A percentile compares a stretch with the other conserved stretches of the same genome.
These are phyloP conservation scores for Purshia tridentata DNA, from an alignment of 306 rosid species.

Conservation along the genomic window DNA sequence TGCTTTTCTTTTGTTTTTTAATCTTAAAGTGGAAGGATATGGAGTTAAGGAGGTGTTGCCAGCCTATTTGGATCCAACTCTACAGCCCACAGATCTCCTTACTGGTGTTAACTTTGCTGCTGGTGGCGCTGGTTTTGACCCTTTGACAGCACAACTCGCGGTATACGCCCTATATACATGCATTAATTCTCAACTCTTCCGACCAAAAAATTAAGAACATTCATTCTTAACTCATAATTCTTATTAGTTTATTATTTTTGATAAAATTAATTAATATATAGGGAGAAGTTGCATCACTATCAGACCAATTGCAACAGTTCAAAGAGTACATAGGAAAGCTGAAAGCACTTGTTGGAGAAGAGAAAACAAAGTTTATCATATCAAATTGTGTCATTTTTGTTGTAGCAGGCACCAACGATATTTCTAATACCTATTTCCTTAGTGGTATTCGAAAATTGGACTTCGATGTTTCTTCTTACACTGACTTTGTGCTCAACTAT, in stretches of 20 bases:
- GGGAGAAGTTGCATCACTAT: conserved; percentile 37
- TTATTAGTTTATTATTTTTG: too few relatives aligned
- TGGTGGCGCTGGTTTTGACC: conserved; percentile 55
- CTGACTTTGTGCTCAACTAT: conserved; percentile 33
- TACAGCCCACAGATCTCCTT: conserved; percentile 30
- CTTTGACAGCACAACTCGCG: conserved; percentile 34
- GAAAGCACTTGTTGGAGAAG: conserved; percentile 44
- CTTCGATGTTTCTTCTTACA: conserved; percentile 42
- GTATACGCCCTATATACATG: conserved; percentile 11
- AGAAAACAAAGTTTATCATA: conserved; percentile 43
- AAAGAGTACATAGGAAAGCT: conserved; percentile 47
- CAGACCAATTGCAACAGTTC: conserved; percentile 46
- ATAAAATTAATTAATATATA: neutral
- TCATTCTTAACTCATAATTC: too few relatives aligned
- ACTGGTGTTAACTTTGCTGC: conserved; percentile 52
- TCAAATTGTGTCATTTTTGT: conserved; percentile 38
- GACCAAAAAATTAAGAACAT: too few relatives aligned
- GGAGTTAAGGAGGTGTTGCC: conserved; percentile 39
- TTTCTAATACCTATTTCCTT: conserved; percentile 45
- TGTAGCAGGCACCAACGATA: conserved; percentile 60
- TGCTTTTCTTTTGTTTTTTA: too few relatives aligned
- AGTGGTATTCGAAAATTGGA: conserved; percentile 27
- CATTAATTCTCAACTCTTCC: too few relatives aligned
- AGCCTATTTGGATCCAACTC: conserved; percentile 27
- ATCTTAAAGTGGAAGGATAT: conserved; percentile 35